Conservation (phyloP, 805 yeast genomes). For the Grigorovia yakushimaensis region DNA sequence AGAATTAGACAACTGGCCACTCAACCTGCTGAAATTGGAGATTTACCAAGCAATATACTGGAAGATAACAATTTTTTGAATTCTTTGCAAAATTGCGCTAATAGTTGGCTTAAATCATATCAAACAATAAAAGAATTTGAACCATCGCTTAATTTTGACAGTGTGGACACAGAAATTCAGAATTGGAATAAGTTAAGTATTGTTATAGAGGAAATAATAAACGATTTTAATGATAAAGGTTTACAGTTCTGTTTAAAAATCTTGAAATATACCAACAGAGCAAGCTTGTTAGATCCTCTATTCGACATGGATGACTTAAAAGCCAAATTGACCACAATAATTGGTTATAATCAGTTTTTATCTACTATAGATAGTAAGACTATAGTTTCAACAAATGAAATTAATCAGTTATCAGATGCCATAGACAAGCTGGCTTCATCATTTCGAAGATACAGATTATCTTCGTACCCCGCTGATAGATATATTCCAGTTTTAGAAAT, state of each 20-base stretch:
- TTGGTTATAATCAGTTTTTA: slow-evolving; percentile 51
- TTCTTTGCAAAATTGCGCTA: slow-evolving; percentile 56
- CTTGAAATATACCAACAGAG: slow-evolving; percentile 62
- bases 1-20: slow-evolving; percentile 34
- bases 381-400: slow-evolving; percentile 37
- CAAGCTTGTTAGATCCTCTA: slow-evolving; percentile 52
- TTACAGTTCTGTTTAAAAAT: slow-evolving; percentile 50
- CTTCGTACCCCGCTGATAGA: slow-evolving; percentile 54
- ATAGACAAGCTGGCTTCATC: slow-evolving; percentile 45
- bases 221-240: slow-evolving; percentile 47
- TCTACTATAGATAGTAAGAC: slow-evolving; percentile 62
- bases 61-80: slow-evolving; percentile 53
- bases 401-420: slow-evolving; percentile 37
- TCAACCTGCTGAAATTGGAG: slow-evolving; percentile 24
- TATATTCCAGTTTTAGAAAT: slow-evolving; percentile 59
- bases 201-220: slow-evolving; percentile 44
- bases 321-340: slow-evolving; percentile 42
- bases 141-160: slow-evolving; percentile 43
- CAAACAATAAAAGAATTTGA: slow-evolving; percentile 38
- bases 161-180: slow-evolving; percentile 54
- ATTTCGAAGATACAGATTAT: slow-evolving; percentile 50
- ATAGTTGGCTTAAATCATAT: slow-evolving; percentile 61
- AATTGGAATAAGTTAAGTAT: slow-evolving; percentile 72
- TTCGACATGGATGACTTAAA: slow-evolving; percentile 55
- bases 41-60: slow-evolving; percentile 27